These are phyloP conservation scores for Acanthamoeba royreba DNA, from an alignment of 208 protist species.

Conservation along the genomic window DNA sequence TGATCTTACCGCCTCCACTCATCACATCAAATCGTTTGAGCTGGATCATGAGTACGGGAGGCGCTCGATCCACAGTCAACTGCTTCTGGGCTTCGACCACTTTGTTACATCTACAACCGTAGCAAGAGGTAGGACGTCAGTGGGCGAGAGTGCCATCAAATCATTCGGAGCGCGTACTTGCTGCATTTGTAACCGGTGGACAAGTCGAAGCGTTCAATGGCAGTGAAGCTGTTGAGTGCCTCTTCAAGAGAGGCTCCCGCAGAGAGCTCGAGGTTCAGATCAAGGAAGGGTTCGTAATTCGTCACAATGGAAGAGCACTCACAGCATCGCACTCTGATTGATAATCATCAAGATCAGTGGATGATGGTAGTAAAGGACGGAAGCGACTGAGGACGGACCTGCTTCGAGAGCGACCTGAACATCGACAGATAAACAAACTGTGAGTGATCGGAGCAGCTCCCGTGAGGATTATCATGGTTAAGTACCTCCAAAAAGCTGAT, in stretches of 20 bases:
- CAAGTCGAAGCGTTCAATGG: constrained; percentile 31
- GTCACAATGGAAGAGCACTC: neutral
- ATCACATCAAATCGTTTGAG: constrained; percentile 59
- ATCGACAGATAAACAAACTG: neutral
- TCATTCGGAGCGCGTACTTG: neutral
- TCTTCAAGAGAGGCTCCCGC: constrained; percentile 4
- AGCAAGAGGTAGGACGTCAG: neutral
- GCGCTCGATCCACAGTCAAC: constrained; percentile 45
- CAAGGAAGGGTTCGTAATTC: constrained; percentile 35
- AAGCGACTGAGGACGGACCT: neutral
- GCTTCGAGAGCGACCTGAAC: neutral
- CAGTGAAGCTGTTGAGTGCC: neutral
- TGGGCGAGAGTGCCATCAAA: neutral
- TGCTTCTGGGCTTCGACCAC: constrained; percentile 50
- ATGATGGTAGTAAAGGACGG: neutral
- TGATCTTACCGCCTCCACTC: constrained; percentile 49
- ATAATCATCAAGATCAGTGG: neutral
- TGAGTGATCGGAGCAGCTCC: neutral
- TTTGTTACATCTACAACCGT: constrained; percentile 44
- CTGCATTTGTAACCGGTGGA: constrained; percentile 15
- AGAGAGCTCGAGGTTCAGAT: constrained; percentile 41
- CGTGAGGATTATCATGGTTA: neutral
- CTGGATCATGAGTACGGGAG: constrained; percentile 1
- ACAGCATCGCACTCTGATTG: neutral
- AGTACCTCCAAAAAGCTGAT: constrained; percentile 41